Evolutionary conservation across 2,329 filamentous ascomycete genomes (phyloP), one percentile per base, ranked within the genome.

Genomic region (Chaetomium strumarium): DNA sequence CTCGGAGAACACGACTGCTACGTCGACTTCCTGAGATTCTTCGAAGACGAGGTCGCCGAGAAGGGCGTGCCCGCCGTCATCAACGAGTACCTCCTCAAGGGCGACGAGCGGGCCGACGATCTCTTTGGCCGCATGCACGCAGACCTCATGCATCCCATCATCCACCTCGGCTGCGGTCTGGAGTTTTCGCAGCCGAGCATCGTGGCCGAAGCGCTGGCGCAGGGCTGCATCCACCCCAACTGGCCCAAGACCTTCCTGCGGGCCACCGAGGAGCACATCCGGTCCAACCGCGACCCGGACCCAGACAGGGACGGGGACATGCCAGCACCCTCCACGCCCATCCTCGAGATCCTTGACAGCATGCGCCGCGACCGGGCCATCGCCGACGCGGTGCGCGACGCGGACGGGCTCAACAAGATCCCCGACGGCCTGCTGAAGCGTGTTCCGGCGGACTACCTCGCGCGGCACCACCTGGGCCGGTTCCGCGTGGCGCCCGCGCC

Each of bases 51-150:
- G 13, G 24, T 51, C 17, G 41, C 49, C 24, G 34, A 39, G n/a
- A 51, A 37, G 34, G 49, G 49, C 5, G 49, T 51, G 10, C 49
- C 49, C 2, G 34, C 12, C 12, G 49, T 51, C 11, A 29, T 51
- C 11, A 45, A 51, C 14, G 41, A 51, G 49, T 51, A 51, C 42
- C 13, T 51, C 7, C 34, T 51, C 49, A 46, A 51, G 17, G 49
- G 49, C 2, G 42, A 46, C n/a, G 49, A 51, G 7, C 36, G 16
- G 10, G 30, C 49, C 1, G n/a, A 51, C 29, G 49, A 51, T 11
- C 45, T 51, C 29, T 44, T 51, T 20, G 12, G 14, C 16, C 49
- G 49, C 34, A 51, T 51, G 49, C 29, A 19, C 16, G 17, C 45
- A 43, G 43, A 33, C 38, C 40, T 49, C 17, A 12, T 53, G 8